Evolutionary conservation across 306 rosid genomes (phyloP), one percentile per base, ranked within the genome.

Genomic region (Corylus avellana): DNA sequence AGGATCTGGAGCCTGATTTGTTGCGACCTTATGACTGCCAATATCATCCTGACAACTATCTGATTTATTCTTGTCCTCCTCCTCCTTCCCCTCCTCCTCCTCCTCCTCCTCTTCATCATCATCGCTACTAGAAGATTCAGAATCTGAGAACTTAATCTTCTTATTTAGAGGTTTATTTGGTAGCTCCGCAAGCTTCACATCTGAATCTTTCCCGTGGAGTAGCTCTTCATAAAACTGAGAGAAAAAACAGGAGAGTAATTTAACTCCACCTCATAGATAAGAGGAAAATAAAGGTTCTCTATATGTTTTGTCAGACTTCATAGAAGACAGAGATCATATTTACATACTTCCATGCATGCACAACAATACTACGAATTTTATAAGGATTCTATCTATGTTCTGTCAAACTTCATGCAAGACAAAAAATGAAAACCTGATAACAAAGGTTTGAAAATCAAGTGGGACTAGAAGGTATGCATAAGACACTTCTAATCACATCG

Each of bases 211-310:
- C 69, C 94, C 98, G 20, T 55, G 58, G 73, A 88, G 83, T 75
- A 91, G 83, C 77, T 93, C 99, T 64, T 95, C 98, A 78, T 78
- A 91, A 86, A 84, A 95, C 98, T 95, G 88, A 75, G 69, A 75
- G 22, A 12, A 12, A 63, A 10, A 20, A 4, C 2, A 75, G 51
- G 54, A 56, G n/a, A 25, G 37, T 13, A 17, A 57, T 12, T 4
- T 8, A 27, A 72, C 58, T 72, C 58, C 39, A 27, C 57, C 46
- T 27, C 58, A 46, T 68, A 8, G 22, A 22, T 14, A 50, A 13
- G 32, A 32, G 42, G 47, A 49, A 72, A n/a, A 4, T 12, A 39
- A 62, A 68, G 27, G 72, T 39, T 67, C 72, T 42, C 51, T 42
- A 67, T n/a, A 39, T 67, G 12, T 68, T 42, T 17, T 1, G 50